Base-by-base conservation (phyloP, 495 filamentous ascomycete genomes). In the Evernia prunastri region DNA sequence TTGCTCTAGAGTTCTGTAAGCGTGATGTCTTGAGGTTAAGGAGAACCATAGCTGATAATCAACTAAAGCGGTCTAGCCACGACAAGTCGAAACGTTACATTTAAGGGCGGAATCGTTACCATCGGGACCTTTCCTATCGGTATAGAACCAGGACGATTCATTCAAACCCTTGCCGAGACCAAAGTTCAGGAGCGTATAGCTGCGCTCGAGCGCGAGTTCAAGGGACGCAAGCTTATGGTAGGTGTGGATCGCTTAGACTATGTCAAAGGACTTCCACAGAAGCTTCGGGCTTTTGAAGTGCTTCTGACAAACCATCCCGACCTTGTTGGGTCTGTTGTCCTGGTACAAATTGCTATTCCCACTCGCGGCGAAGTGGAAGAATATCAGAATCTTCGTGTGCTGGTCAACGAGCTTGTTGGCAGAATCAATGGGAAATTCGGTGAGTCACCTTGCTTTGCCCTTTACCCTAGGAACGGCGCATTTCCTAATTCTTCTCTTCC, bases 231-330 rank as follows among this genome's bases (percentile, higher is more conserved):
- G 75, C 78, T 97, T 36, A 95, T 97, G 63, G 86, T 97, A 23
- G 93, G 93, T 43, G 91, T 97, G 27, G 93, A 97, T 70, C 83
- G 93, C 45, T 80, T 97, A 51, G 93, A 97, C 71, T 93, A 96
- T 70, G 95, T 96, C 82, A 97, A 97, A 70, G 93, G 92, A 37
- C 86, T 97, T n/a, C 89, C 90, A 0, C 91, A 96, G 74, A 97
- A 97, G 72, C 79, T 97, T 23, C 90, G 96, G 68, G 91, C 91
- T 0, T 87, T 95, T 25, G 91, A 96, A 71, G 83, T 89, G 18
- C 96, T 97, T 75, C 79, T 97, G 40, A 90, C 89, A 18, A 89
- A 96, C 63, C 89, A 97, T 63, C 93, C 92, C 4, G 92, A 96
- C 72, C 88, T 91, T 84, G 87, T 92, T 58, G 90, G 90, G 54